A percentile compares a stretch with the other conserved stretches of the same genome.
Evolutionary conservation across 306 rosid species (phyloP).

Genomic region (Hippophae gyantsensis): DNA sequence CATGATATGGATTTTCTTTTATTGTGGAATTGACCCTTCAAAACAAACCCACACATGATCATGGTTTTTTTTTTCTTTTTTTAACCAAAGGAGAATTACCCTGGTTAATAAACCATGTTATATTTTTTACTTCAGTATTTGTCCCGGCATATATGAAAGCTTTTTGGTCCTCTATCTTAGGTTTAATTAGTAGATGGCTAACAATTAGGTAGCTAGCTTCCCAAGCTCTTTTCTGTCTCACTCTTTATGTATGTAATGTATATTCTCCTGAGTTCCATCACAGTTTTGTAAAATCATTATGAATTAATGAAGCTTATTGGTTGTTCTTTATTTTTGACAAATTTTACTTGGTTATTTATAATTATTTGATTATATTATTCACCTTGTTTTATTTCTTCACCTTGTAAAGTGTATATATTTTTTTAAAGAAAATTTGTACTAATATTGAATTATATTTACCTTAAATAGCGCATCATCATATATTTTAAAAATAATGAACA

Average conservation of each 20-base stretch:
- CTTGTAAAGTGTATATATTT: no score
- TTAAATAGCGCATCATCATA: no score
- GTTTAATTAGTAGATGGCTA: conserved; percentile 49
- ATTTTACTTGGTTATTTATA: not conserved
- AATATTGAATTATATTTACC: no score
- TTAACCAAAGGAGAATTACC: conserved; percentile 1
- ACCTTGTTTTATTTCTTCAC: no score
- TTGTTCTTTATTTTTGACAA: not conserved
- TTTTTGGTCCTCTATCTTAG: conserved; percentile 17
- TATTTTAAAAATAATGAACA: no score
- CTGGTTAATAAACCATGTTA: conserved; percentile 3
- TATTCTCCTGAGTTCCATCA: conserved; percentile 26
- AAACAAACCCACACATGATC: conserved; percentile 5
- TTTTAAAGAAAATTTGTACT: no score
- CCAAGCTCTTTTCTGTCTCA: not conserved
- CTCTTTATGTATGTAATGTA: conserved; percentile 39
- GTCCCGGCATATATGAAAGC: conserved; percentile 36
- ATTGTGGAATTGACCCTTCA: not conserved
- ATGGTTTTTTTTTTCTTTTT: not conserved
- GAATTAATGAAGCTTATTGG: conserved; percentile 26
- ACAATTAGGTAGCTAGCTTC: conserved; percentile 36
- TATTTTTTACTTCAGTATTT: not conserved
- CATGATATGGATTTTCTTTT: no score
- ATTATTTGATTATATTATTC: no score
- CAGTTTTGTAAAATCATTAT: conserved; percentile 34